Conservation (phyloP, 495 filamentous ascomycete genomes). For the Lichina pygmaea region DNA sequence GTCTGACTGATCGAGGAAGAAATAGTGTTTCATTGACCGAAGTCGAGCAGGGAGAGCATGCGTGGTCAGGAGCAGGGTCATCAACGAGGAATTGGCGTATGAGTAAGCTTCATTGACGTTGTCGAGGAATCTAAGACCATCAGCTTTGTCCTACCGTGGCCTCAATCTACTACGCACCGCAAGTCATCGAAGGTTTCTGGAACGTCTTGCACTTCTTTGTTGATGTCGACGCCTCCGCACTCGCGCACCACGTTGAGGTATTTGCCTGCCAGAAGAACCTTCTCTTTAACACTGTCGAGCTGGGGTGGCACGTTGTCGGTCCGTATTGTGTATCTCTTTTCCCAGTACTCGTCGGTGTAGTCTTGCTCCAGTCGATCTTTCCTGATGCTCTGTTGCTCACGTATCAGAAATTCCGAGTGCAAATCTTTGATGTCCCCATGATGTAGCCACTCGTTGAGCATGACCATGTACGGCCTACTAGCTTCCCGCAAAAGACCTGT, state of each 20-base stretch:
- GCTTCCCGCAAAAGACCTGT: conserved; percentile 64
- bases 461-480: conserved; percentile 83
- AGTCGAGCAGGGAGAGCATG: conserved; percentile 71
- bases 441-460: conserved; percentile 97
- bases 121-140: conserved; percentile 39
- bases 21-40: conserved; percentile 87
- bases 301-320: conserved; percentile 81
- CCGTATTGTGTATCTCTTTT: conserved; percentile 83
- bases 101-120: conserved; percentile 91
- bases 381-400: conserved; percentile 84
- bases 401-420: conserved; percentile 80
- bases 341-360: conserved; percentile 98
- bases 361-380: conserved; percentile 79
- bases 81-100: conserved; percentile 79
- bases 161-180: conserved; percentile 3
- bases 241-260: conserved; percentile 95
- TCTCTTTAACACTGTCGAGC: conserved; percentile 73
- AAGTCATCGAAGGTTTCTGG: conserved; percentile 75
- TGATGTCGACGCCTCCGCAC: conserved; percentile 86
- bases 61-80: conserved; percentile 73
- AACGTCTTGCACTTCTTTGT: conserved; percentile 65
- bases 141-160: conserved; percentile 1
- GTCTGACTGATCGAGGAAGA: conserved; percentile 91
- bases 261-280: conserved; percentile 82
- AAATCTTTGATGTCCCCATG: conserved; percentile 88